Percentiles rank a stretch among this genome's conserved stretches.
phyloP scores from a whole-genome alignment of 495 filamentous ascomycete species.

The Xylaria grammica region DNA sequence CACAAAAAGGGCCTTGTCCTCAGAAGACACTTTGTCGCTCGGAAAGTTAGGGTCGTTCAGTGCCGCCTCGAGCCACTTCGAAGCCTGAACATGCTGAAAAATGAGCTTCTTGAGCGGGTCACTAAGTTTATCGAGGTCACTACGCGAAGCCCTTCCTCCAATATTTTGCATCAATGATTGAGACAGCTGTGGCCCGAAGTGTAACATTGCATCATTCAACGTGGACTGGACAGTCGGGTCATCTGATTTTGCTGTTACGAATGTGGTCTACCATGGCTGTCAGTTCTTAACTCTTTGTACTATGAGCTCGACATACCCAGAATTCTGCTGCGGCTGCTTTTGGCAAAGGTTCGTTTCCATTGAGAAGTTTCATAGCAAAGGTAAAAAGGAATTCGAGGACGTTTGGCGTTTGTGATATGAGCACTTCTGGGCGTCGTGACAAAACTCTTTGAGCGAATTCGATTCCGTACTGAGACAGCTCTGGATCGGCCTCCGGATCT shows the following conservation, averaged over 20 bases:
- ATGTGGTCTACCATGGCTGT: slow-evolving; percentile 45
- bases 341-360: slow-evolving; percentile 75
- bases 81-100: slow-evolving; percentile 63
- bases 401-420: slow-evolving; percentile 56
- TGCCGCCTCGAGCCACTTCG: slow-evolving; percentile 65
- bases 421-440: slow-evolving; percentile 63
- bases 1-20: slow-evolving; percentile 66
- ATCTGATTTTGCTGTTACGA: slow-evolving; percentile 50
- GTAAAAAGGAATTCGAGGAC: slow-evolving; percentile 73
- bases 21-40: slow-evolving; percentile 62
- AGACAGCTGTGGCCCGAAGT: slow-evolving; percentile 64
- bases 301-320: slow-evolving; percentile 64
- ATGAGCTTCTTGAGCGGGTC: slow-evolving; percentile 81
- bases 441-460: slow-evolving; percentile 71
- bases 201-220: slow-evolving; percentile 59
- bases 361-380: slow-evolving; percentile 75
- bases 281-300: slow-evolving; percentile 9
- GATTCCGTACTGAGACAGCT: slow-evolving; percentile 49
- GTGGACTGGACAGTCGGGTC: slow-evolving; percentile 47
- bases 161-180: slow-evolving; percentile 69
- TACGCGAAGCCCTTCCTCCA: slow-evolving; percentile 74
- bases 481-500: slow-evolving; percentile 73
- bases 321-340: slow-evolving; percentile 80
- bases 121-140: slow-evolving; percentile 75
- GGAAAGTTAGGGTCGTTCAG: slow-evolving; percentile 60